A percentile compares a stretch with the other conserved stretches of the same genome.
Evolutionary conservation across 805 yeast genomes (phyloP).

Genomic region (Ogataea degrootiae): DNA sequence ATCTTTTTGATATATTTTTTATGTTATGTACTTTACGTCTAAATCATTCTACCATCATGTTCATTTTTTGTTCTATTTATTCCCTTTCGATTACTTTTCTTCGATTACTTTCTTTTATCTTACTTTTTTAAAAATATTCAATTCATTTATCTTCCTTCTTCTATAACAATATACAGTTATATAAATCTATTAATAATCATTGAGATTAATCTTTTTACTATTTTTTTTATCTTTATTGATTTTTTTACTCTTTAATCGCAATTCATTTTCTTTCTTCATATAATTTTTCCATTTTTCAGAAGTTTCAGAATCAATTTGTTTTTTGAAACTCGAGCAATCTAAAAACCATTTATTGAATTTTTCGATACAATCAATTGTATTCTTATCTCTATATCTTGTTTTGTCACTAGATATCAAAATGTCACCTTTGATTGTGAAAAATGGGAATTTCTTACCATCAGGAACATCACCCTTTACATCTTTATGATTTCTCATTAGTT

Average conservation of each 20-base stretch:
- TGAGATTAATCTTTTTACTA: conserved; percentile 12
- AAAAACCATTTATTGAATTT: conserved; percentile 39
- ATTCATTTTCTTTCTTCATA: conserved; percentile 19
- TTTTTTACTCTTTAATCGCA: conserved; percentile 18
- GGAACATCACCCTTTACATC: conserved; percentile 5
- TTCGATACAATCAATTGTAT: conserved; percentile 41
- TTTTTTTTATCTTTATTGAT: conserved; percentile 20
- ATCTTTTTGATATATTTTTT: neutral
- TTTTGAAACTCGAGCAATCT: conserved; percentile 25
- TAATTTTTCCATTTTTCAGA: conserved; percentile 37
- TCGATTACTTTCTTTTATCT: too few species aligned
- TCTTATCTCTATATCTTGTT: conserved; percentile 39
- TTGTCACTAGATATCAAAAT: conserved; percentile 21
- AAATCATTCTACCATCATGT: too few species aligned
- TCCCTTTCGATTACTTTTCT: neutral
- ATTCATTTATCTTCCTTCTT: too few species aligned
- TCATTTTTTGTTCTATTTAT: too few species aligned
- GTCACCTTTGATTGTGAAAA: conserved; percentile 25
- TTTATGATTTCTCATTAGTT: conserved; percentile 23
- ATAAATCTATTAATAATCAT: conserved; percentile 9
- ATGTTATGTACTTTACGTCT: neutral
- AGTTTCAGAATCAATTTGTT: conserved; percentile 37
- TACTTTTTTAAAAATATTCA: neutral
- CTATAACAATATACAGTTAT: neutral
- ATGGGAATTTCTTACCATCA: conserved; percentile 20